Evolutionary conservation across 2,329 filamentous ascomycete species (phyloP).

Genomic region (Septoria petroselini): DNA sequence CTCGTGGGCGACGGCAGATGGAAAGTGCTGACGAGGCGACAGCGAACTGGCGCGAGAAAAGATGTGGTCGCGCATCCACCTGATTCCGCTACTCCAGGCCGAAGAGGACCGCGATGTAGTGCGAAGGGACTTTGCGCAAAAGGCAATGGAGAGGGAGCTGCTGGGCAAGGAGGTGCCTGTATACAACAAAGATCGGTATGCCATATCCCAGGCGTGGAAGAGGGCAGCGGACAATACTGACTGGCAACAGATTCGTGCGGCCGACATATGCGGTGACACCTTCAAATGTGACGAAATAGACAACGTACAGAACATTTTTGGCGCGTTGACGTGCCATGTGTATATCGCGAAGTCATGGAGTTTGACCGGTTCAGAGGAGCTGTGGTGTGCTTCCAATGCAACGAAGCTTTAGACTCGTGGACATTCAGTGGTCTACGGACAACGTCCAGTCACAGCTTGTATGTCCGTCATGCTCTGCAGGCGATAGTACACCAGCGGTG

Average conservation of each 20-base stretch:
- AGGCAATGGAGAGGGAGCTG: constrained; percentile 85
- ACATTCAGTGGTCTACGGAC: no score
- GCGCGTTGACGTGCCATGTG: no score
- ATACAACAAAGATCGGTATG: constrained; percentile 85
- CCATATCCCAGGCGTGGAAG: constrained; percentile 13
- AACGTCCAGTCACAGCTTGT: no score
- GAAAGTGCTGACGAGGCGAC: constrained; percentile 22
- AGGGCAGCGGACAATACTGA: constrained; percentile 9
- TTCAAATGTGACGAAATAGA: constrained; percentile 55
- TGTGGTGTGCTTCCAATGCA: no score
- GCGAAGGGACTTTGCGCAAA: constrained; percentile 78
- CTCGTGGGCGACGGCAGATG: neutral
- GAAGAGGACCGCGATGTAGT: constrained; percentile 97
- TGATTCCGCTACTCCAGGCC: constrained; percentile 89
- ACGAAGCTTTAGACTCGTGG: no score
- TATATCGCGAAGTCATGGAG: no score
- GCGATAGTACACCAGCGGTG: no score
- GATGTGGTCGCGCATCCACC: constrained; percentile 94
- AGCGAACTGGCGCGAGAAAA: constrained; percentile 95
- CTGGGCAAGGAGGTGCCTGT: constrained; percentile 78
- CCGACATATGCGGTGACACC: constrained; percentile 76
- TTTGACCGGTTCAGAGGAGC: no score
- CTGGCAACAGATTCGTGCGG: constrained; percentile 64
- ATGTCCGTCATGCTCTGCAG: no score
- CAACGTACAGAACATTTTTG: no score